Evolutionary conservation across 164 flowering plant species (phyloP), one percentile per base, ranked within the genome.

Genomic region (Taxillus chinensis): DNA sequence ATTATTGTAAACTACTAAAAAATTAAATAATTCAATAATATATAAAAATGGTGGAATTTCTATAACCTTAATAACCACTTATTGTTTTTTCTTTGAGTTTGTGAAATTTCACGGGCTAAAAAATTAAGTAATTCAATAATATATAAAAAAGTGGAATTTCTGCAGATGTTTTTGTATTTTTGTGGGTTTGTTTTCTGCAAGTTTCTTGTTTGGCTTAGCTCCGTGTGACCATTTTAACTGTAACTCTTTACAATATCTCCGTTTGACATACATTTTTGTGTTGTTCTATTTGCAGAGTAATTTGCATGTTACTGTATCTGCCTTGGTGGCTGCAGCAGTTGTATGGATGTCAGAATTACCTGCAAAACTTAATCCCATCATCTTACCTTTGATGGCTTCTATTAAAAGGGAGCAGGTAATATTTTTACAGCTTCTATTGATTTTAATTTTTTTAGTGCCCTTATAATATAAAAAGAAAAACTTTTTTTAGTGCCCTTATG

Each of bases 261-360:
- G 43, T 41, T 42, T 58, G 41, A 39, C 42, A 53, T 60, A 37
- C 41, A 61, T 55, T 55, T 57, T 64, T 12, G 57, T 62, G 41
- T 64, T 59, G 51, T 57, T 67, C 43, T 39, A 62, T 73, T 15
- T 74, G 78, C 87, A 95, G 96, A 76, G 79, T 55, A 91, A 91
- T 74, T 78, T 95, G 92, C 99, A 95, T 80, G 76, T 95, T 51
- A 83, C 92, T 63, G 99, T 95, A 10, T 67, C 91, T 51, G 75
- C 96, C 55, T 79, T 91, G 64, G 75, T 87, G 71, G 99, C 99
- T 67, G 86, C 96, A 66, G 89, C 99, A 41, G 85, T 86, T 72
- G 91, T 89, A 49, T 90, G 97, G 97, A 86, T 86, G 81, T 87
- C 96, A 60, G 90, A 90, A 63, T 82, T 95, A 45, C 99, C 99